phyloP scores from a whole-genome alignment of 768 basidiomycete species.

The Mycena chlorophos region DNA sequence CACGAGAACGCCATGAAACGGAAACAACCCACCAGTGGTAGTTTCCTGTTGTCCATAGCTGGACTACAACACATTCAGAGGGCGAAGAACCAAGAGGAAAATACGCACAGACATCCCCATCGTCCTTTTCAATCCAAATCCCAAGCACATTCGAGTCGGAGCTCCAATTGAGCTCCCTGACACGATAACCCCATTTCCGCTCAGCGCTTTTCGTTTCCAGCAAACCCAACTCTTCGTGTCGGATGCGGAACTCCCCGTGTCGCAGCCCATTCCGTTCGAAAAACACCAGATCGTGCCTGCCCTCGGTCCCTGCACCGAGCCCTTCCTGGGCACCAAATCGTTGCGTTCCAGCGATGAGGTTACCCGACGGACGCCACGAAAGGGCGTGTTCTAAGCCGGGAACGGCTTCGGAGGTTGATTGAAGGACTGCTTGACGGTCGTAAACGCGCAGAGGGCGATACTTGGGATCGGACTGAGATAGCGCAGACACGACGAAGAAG shows the following conservation, averaged over 20 bases:
- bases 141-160: constrained; percentile 83
- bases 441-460: constrained; percentile 73
- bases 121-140: constrained; percentile 75
- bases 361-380: constrained; percentile 88
- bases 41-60: constrained; percentile 92
- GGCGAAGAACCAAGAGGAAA: constrained; percentile 1
- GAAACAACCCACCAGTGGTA: constrained; percentile 75
- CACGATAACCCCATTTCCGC: constrained; percentile 63
- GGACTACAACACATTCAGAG: constrained; percentile 51
- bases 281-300: constrained; percentile 84
- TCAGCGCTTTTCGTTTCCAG: constrained; percentile 35
- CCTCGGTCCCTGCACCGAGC: constrained; percentile 59
- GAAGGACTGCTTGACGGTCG: constrained; percentile 68
- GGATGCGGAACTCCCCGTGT: constrained; percentile 83
- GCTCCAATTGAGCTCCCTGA: constrained; percentile 83
- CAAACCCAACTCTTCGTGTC: constrained; percentile 34
- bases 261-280: constrained; percentile 94
- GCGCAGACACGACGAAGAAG: constrained; percentile 81
- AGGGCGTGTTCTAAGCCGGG: constrained; percentile 78
- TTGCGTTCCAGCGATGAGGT: constrained; percentile 80
- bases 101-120: constrained; percentile 68
- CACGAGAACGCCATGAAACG: background rate
- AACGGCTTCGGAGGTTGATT: constrained; percentile 82
- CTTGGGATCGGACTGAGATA: constrained; percentile 48
- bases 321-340: constrained; percentile 78